Base-by-base conservation (phyloP, 192 early-diverging fungal species). In the Backusella psychrophila region DNA sequence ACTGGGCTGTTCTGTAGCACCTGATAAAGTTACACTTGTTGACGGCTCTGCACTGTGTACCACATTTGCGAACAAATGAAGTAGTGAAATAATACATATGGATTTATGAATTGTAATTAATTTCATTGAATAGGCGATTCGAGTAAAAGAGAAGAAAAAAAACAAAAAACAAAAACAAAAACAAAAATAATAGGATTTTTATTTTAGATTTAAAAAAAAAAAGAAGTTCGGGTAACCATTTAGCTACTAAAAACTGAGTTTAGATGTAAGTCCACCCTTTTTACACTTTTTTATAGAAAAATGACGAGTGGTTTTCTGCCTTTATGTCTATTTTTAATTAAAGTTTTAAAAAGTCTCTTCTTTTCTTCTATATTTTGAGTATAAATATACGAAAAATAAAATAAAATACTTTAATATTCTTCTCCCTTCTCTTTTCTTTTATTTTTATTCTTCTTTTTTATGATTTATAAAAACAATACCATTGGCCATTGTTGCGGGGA, bases 121-220 rank as follows among this genome's bases (percentile, higher is more conserved):
- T 63, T 63, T 63, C 56, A 63, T 63, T 63, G 56, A 63, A 63
- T 63, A 63, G 9, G 56, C 12, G 26, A 63, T 63, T 63, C 23
- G 26, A 63, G 19, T 23, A 38, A 39, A 41, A 39, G 41, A 46
- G 23, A 39, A 41, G 12, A 6, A 35, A 19, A 38, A 69, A 41
- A 15, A 69, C 19, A 69, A 38, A 69, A 42, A 69, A 71, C 19
- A 46, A 71, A 69, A 44, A 70, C 35, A 39, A 69, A 23, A 19
- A n/a, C 19, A 69, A n/a, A 69, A 21, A 69, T 14, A 39, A 46
- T 42, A 26, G 23, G 38, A 15, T 44, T 21, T 38, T 70, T 44
- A 71, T 69, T 69, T 36, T 38, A 69, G 17, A 26, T 23, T 23
- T n/a, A 56, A 59, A 21, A 59, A 56, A 69, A 69, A 69, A 69